These are phyloP conservation scores for Trametes punicea DNA, from an alignment of 768 basidiomycete genomes.

Conservation along the genomic window DNA sequence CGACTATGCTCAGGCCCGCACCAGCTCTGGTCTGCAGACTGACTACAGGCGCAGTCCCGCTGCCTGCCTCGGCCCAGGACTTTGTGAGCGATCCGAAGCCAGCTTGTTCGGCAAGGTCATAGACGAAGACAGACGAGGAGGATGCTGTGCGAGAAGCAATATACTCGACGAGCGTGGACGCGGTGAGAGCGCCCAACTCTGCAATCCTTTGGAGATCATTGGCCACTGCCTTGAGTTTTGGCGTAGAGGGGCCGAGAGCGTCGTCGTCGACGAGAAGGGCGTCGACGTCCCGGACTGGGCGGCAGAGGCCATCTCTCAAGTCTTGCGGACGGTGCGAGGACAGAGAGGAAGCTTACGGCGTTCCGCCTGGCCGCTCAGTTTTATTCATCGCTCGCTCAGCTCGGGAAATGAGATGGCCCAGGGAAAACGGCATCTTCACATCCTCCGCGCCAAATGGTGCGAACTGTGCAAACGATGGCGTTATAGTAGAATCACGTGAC, in stretches of 20 bases:
- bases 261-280: conserved; percentile 32
- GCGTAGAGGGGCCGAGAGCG: conserved; percentile 33
- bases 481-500: conserved; percentile 16
- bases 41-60: conserved; percentile 51
- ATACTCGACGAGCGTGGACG: conserved; percentile 67
- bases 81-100: conserved; percentile 76
- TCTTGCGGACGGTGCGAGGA: neutral
- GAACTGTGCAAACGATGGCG: conserved; percentile 22
- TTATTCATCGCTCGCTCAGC: conserved; percentile 3
- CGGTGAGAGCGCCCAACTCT: conserved; percentile 32
- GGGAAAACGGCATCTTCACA: neutral
- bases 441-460: conserved; percentile 11
- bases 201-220: conserved; percentile 22
- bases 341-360: neutral
- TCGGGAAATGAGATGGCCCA: neutral
- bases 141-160: conserved; percentile 52
- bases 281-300: conserved; percentile 26
- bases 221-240: conserved; percentile 29
- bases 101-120: conserved; percentile 80
- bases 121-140: conserved; percentile 73
- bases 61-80: conserved; percentile 49
- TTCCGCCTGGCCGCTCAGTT: conserved; percentile 1
- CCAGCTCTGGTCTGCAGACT: conserved; percentile 80
- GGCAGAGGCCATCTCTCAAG: conserved; percentile 26
- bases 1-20: conserved; percentile 76